A percentile compares a stretch with the other conserved stretches of the same genome.
Evolutionary conservation across 1,284 basidiomycete genomes (phyloP).

Genomic region (Trametes hirsuta): DNA sequence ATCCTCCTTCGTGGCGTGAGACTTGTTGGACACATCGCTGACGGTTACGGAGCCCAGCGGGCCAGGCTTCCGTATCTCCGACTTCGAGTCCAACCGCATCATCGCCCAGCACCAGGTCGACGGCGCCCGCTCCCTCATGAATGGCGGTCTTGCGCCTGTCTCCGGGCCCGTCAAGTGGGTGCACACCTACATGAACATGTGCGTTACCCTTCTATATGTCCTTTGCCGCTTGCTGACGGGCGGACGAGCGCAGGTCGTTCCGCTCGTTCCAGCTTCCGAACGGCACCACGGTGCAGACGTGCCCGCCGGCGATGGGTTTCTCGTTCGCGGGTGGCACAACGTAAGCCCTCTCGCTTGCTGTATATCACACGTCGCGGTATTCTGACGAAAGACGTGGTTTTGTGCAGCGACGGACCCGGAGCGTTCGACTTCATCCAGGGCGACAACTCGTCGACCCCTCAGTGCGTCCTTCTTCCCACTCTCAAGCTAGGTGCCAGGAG

Average conservation of each 20-base stretch:
- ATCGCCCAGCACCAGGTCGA: slow-evolving; percentile 71
- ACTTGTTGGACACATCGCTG: background rate
- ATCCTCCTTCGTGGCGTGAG: background rate
- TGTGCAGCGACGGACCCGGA: slow-evolving; percentile 73
- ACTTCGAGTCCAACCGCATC: slow-evolving; percentile 72
- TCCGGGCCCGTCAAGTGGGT: slow-evolving; percentile 65
- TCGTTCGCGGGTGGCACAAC: slow-evolving; percentile 83
- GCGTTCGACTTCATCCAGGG: slow-evolving; percentile 84
- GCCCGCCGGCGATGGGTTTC: slow-evolving; percentile 79
- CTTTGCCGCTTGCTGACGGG: background rate
- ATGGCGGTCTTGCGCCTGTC: slow-evolving; percentile 45
- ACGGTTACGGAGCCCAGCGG: slow-evolving; percentile 46
- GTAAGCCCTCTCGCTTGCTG: slow-evolving; percentile 41
- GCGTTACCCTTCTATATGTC: slow-evolving; percentile 27
- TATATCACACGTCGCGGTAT: background rate
- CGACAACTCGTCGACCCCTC: slow-evolving; percentile 60
- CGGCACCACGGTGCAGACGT: slow-evolving; percentile 71
- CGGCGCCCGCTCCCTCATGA: slow-evolving; percentile 67
- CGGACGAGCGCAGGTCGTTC: slow-evolving; percentile 51
- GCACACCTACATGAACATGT: slow-evolving; percentile 73
- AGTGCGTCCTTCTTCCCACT: slow-evolving; percentile 44
- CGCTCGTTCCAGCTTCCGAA: slow-evolving; percentile 69
- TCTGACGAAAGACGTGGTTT: background rate
- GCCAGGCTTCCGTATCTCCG: slow-evolving; percentile 71
- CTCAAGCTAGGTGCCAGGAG: background rate